Conservation (phyloP, 768 basidiomycete genomes). For the Rhizopogon roseolus region DNA sequence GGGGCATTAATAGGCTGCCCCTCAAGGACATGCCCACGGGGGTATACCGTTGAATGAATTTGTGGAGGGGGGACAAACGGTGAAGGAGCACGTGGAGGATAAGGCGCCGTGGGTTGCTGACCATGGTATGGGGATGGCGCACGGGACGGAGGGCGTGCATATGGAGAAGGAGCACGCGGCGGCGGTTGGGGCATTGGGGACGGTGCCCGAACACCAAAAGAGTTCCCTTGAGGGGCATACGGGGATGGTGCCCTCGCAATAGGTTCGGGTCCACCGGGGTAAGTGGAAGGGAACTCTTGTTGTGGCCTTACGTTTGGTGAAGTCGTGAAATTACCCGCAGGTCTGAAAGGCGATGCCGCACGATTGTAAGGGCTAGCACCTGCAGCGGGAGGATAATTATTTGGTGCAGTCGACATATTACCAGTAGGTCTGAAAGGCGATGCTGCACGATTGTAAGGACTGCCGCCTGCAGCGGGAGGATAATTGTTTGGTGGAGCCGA, state of each 20-base stretch:
- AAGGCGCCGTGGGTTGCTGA: not conserved
- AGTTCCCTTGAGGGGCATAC: slow-evolving; percentile 24
- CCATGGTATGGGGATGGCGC: slow-evolving; percentile 24
- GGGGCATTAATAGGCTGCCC: slow-evolving; percentile 39
- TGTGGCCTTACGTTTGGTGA: slow-evolving; percentile 49
- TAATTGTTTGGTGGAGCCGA: slow-evolving; percentile 40
- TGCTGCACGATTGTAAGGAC: slow-evolving; percentile 26
- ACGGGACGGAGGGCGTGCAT: slow-evolving; percentile 15
- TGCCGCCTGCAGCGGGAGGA: slow-evolving; percentile 19
- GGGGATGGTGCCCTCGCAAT: slow-evolving; percentile 27
- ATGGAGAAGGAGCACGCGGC: slow-evolving; percentile 13
- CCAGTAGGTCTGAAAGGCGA: slow-evolving; percentile 28
- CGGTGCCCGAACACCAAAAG: slow-evolving; percentile 15
- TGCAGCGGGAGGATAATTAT: slow-evolving; percentile 32
- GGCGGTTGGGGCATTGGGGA: slow-evolving; percentile 24
- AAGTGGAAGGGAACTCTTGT: slow-evolving; percentile 38
- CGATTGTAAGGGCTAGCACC: slow-evolving; percentile 24
- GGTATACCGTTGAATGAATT: slow-evolving; percentile 35
- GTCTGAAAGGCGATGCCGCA: slow-evolving; percentile 30
- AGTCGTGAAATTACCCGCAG: slow-evolving; percentile 22
- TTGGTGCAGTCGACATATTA: slow-evolving; percentile 40
- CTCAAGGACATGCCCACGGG: slow-evolving; percentile 52
- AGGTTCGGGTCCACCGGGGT: slow-evolving; percentile 33
- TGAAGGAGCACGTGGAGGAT: slow-evolving; percentile 18
- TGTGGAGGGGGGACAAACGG: slow-evolving; percentile 20